Evolutionary conservation across 306 rosid genomes (phyloP), one percentile per base, ranked within the genome.

Genomic region (Vachellia pachyceras): DNA sequence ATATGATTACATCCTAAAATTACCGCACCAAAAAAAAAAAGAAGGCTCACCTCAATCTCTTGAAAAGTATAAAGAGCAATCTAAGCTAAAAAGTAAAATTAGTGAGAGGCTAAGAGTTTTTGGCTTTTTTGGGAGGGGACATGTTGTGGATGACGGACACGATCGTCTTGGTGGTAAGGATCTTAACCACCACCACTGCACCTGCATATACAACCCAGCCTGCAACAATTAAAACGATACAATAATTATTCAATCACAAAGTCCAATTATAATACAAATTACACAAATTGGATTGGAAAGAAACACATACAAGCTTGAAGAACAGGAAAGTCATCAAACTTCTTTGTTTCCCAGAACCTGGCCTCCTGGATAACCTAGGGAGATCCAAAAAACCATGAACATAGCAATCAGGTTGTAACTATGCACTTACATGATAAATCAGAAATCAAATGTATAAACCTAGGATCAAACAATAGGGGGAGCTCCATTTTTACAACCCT

Each of bases 121-220:
- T 90, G 37, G 94, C 80, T 71, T 86, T 89, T 86, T 78, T 91
- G 74, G 97, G 94, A 75, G 94, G 98, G n/a, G 90, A 86, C 98
- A 91, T 93, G 88, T 93, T 91, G 57, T 80, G 57, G 35, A 93
- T 73, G 54, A 93, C 93, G 75, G 87, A 77, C 78, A 60, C 6
- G 10, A 79, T 71, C 40, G 85, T 77, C 63, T 61, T 77, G 73
- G 82, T 64, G 76, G 71, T 77, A 68, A n/a, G 44, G 10, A 83
- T 70, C 81, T 80, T 79, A 76, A 80, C 52, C 85, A 80, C 5
- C 2, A n/a, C 45, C 47, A 54, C 39, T 64, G 81, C 9, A 20
- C 78, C 52, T 37, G 84, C 46, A 45, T 90, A 86, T 70, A 85
- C 47, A 80, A 90, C 57, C 61, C 89, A 63, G 22, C 93, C 98